Evolutionary conservation across 257 asterid genomes (phyloP).

Genomic region (Solanum stenotomum): DNA sequence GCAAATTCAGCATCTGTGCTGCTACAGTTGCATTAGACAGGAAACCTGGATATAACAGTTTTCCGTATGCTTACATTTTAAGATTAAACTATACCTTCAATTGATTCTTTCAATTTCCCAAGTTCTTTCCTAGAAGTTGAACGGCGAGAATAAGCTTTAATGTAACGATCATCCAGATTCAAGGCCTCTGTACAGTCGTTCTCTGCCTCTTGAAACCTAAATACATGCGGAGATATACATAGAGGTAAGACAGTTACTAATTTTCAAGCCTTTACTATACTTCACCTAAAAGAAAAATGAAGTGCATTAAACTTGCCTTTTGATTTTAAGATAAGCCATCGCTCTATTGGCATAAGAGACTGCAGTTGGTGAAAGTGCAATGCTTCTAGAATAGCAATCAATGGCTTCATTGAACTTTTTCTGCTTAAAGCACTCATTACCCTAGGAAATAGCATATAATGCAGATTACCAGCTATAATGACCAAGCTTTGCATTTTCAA

Average conservation of each 20-base stretch:
- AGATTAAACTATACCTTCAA: conserved; percentile 51
- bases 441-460: conserved; percentile 32
- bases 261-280: background rate
- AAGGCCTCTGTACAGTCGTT: conserved; percentile 89
- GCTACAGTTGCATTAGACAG: conserved; percentile 21
- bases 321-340: conserved; percentile 83
- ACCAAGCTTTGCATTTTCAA: background rate
- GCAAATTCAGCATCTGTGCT: conserved; percentile 83
- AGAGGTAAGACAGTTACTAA: conserved; percentile 1
- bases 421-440: conserved; percentile 80
- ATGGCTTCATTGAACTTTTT: conserved; percentile 85
- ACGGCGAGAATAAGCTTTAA: conserved; percentile 95
- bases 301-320: conserved; percentile 38
- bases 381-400: conserved; percentile 96
- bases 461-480: background rate
- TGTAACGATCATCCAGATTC: conserved; percentile 80
- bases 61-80: background rate
- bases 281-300: background rate
- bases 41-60: background rate
- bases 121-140: conserved; percentile 91
- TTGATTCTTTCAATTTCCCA: conserved; percentile 75
- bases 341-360: conserved; percentile 93
- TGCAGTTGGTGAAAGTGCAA: conserved; percentile 89
- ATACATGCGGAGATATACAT: background rate
- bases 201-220: conserved; percentile 88